Conservation (phyloP, 202 grass and related monocot species). For the Dendrocalamus latiflorus region DNA sequence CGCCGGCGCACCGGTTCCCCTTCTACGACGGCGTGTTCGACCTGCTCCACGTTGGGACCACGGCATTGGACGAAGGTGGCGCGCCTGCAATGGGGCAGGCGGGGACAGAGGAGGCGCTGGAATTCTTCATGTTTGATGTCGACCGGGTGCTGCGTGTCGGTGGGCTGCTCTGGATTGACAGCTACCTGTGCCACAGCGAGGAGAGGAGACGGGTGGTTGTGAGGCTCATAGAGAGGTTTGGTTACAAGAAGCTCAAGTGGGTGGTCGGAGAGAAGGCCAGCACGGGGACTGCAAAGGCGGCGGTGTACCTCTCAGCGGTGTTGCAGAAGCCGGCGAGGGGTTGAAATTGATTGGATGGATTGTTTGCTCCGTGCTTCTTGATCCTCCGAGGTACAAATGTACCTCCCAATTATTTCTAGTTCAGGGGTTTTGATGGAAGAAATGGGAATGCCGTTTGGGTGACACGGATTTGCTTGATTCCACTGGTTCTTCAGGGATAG, state of each 20-base stretch:
- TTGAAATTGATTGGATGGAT: slow-evolving; percentile 21
- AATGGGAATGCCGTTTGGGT: slow-evolving; percentile 11
- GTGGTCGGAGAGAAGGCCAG: slow-evolving; percentile 53
- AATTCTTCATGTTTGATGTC: slow-evolving; percentile 92
- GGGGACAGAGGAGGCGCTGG: slow-evolving; percentile 49
- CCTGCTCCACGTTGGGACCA: slow-evolving; percentile 62
- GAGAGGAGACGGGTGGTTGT: slow-evolving; percentile 50
- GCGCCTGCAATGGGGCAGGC: slow-evolving; percentile 62
- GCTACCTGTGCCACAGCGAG: slow-evolving; percentile 63
- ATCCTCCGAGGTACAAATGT: slow-evolving; percentile 34
- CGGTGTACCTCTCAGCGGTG: slow-evolving; percentile 60
- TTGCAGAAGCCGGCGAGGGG: slow-evolving; percentile 59
- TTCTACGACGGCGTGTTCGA: slow-evolving; percentile 98
- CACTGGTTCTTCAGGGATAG: slow-evolving; percentile 21
- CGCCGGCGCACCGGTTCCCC: slow-evolving; percentile 75
- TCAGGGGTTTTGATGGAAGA: slow-evolving; percentile 7
- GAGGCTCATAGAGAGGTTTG: slow-evolving; percentile 68
- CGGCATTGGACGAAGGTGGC: slow-evolving; percentile 68
- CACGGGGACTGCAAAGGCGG: neutral
- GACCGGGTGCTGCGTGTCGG: slow-evolving; percentile 58
- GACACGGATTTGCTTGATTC: neutral
- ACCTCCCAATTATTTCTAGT: slow-evolving; percentile 19
- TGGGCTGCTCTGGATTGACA: slow-evolving; percentile 91
- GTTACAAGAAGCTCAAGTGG: slow-evolving; percentile 92
- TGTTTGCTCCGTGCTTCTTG: neutral